A percentile compares a stretch with the other conserved stretches of the same genome.
Conservation (phyloP, 805 yeast species). For the Ogataea methanolica region DNA sequence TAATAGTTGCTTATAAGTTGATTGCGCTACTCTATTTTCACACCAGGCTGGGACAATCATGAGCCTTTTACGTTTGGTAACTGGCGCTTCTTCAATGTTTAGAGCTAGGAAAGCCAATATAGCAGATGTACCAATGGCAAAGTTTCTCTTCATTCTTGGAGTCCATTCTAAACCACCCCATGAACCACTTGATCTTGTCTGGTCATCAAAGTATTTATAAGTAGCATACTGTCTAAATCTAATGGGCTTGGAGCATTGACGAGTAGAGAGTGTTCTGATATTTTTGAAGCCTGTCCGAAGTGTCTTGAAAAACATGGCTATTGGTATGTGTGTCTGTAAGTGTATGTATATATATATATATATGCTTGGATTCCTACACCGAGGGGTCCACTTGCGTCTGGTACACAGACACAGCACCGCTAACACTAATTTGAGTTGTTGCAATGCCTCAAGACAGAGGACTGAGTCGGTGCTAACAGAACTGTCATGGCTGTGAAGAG, state of each 20-base stretch:
- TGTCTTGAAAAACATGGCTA: too few species aligned
- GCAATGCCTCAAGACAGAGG: too few species aligned
- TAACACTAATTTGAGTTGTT: too few species aligned
- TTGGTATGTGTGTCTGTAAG: too few species aligned
- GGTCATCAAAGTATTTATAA: slow-evolving; percentile 21
- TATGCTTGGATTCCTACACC: too few species aligned
- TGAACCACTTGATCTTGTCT: slow-evolving; percentile 9
- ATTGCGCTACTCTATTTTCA: slow-evolving; percentile 59
- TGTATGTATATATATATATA: too few species aligned
- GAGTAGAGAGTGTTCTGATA: too few species aligned
- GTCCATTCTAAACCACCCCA: slow-evolving; percentile 7
- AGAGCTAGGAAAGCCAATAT: slow-evolving; percentile 39
- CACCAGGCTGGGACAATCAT: slow-evolving; percentile 65
- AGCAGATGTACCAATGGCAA: slow-evolving; percentile 31
- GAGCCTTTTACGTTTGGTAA: slow-evolving; percentile 66
- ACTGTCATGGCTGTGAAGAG: too few species aligned
- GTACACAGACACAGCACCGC: too few species aligned
- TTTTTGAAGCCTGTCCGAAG: too few species aligned
- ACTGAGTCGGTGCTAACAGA: too few species aligned
- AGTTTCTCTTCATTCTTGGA: slow-evolving; percentile 16
- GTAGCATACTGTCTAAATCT: slow-evolving; percentile 11
- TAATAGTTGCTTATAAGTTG: slow-evolving; percentile 58
- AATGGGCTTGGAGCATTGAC: neutral
- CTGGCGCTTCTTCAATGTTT: slow-evolving; percentile 75
- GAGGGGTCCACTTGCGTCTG: too few species aligned